Conservation (phyloP, 495 filamentous ascomycete species). For the Penicillium macrosclerotiorum region DNA sequence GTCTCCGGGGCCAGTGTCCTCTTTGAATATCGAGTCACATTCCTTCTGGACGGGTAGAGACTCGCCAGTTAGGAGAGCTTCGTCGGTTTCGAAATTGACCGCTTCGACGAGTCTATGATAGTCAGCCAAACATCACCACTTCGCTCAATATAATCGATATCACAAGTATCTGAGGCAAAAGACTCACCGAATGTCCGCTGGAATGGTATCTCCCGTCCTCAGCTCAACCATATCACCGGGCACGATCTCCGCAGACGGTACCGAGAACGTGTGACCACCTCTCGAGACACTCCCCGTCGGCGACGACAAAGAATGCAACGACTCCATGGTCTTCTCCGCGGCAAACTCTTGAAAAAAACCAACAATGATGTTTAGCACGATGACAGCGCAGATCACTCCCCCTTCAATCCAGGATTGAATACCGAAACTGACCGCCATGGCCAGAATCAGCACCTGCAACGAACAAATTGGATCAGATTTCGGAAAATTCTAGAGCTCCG, state of each 20-base stretch:
- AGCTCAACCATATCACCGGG: conserved; percentile 68
- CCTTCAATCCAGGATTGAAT: conserved; percentile 71
- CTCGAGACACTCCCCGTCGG: conserved; percentile 61
- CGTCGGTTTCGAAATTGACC: conserved; percentile 71
- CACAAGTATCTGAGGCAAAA: not conserved
- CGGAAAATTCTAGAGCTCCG: not conserved
- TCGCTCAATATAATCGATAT: conserved; percentile 11
- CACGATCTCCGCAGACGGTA: conserved; percentile 56
- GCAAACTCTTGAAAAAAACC: conserved; percentile 71
- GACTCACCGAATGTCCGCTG: conserved; percentile 60
- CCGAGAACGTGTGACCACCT: conserved; percentile 49
- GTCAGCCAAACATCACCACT: no score
- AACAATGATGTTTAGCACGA: conserved; percentile 63
- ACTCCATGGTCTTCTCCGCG: conserved; percentile 76
- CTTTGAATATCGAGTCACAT: conserved; percentile 38
- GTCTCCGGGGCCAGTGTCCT: conserved; percentile 64
- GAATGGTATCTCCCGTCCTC: conserved; percentile 81
- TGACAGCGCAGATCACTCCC: conserved; percentile 63
- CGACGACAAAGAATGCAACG: conserved; percentile 59
- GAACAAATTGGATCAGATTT: not conserved
- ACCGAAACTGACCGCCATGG: conserved; percentile 70
- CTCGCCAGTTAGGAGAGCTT: conserved; percentile 73
- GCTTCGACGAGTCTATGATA: conserved; percentile 55
- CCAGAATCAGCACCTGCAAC: conserved; percentile 63
- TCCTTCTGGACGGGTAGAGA: conserved; percentile 71